Evolutionary conservation across 495 filamentous ascomycete species (phyloP).

Genomic region (Penicillium chermesinum): DNA sequence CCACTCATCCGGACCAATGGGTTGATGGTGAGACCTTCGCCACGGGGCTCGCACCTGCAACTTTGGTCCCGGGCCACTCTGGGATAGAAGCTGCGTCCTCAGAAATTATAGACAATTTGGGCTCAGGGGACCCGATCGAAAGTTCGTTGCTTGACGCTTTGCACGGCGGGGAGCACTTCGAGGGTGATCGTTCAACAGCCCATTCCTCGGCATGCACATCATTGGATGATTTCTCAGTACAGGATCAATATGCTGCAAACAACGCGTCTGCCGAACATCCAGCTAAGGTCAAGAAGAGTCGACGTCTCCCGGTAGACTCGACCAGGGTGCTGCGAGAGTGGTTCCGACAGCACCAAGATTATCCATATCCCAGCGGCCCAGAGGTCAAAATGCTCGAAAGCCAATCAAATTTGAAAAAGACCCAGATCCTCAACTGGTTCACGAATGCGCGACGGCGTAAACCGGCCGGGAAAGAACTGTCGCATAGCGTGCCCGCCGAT

Average conservation of each 20-base stretch:
- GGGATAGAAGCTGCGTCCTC: too few species aligned
- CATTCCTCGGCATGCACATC: neutral
- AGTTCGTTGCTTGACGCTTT: too few species aligned
- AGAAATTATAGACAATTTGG: too few species aligned
- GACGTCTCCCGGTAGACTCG: constrained; percentile 5
- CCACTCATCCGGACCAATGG: neutral
- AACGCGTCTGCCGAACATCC: neutral
- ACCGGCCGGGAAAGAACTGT: neutral
- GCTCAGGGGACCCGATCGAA: too few species aligned
- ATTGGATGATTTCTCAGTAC: neutral
- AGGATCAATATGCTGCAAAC: neutral
- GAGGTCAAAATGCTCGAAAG: constrained; percentile 13
- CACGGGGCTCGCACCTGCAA: too few species aligned
- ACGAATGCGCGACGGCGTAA: constrained; percentile 22
- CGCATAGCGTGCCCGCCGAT: neutral
- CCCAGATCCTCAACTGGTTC: constrained; percentile 26
- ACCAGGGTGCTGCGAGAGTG: constrained; percentile 16
- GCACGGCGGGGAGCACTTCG: too few species aligned
- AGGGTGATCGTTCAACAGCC: neutral
- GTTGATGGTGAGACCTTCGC: too few species aligned
- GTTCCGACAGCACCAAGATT: constrained; percentile 26
- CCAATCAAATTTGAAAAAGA: constrained; percentile 15
- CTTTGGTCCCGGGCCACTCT: too few species aligned
- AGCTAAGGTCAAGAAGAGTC: neutral
- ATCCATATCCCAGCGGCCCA: constrained; percentile 24